phyloP scores from a whole-genome alignment of 148 eudicot species.

The Amaranthus cruentus region DNA sequence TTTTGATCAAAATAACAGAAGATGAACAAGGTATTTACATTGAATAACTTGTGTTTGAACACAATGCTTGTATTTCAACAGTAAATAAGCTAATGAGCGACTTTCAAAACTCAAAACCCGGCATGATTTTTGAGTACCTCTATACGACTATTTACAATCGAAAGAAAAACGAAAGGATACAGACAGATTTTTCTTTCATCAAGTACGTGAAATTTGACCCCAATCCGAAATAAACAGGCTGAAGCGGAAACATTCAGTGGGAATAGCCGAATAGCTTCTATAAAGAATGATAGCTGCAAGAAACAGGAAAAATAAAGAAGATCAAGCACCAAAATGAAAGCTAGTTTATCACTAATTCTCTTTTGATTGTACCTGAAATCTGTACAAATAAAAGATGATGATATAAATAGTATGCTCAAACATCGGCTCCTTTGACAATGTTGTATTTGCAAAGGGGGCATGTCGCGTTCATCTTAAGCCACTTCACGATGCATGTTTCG shows the following conservation, averaged over 20 bases:
- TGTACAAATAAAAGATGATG: slow-evolving; percentile 20
- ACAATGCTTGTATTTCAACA: too few relatives aligned
- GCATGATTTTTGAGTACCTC: not conserved
- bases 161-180: not conserved
- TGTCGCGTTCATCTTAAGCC: slow-evolving; percentile 97
- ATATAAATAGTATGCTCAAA: slow-evolving; percentile 20
- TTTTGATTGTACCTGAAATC: slow-evolving; percentile 7
- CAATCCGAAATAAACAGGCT: not conserved
- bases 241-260: too few relatives aligned
- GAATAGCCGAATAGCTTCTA: slow-evolving; percentile 5
- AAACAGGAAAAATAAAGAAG: not conserved
- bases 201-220: not conserved
- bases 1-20: too few relatives aligned
- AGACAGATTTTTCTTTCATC: not conserved
- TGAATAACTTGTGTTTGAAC: too few relatives aligned
- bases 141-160: not conserved
- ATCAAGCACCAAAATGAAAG: slow-evolving; percentile 10
- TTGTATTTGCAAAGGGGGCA: slow-evolving; percentile 98
- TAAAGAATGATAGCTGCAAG: not conserved
- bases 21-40: too few relatives aligned
- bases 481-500: slow-evolving; percentile 73
- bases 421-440: slow-evolving; percentile 69
- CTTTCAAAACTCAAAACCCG: not conserved
- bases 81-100: not conserved
- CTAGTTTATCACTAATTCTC: not conserved